phyloP scores from a whole-genome alignment of 2,329 filamentous ascomycete genomes.

The Colletotrichum camelliae region DNA sequence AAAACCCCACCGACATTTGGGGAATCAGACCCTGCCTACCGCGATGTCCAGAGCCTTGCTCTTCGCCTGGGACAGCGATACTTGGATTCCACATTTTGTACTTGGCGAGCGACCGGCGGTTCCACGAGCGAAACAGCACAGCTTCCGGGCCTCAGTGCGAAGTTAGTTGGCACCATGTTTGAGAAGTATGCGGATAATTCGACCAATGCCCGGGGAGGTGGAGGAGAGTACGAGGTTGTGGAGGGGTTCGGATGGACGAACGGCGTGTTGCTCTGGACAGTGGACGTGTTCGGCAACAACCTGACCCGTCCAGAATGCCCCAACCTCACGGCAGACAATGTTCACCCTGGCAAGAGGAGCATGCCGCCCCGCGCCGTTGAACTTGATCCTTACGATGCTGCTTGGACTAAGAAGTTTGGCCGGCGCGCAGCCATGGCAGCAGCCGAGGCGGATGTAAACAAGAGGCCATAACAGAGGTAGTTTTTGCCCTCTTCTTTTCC shows the following conservation, averaged over 20 bases:
- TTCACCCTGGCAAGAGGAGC: conserved; percentile 35
- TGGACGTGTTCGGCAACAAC: conserved; percentile 63
- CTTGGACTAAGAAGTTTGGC: conserved; percentile 54
- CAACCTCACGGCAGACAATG: conserved; percentile 48
- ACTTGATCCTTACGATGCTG: conserved; percentile 49
- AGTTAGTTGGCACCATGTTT: conserved; percentile 66
- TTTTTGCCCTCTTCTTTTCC: too few relatives aligned
- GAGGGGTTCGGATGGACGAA: conserved; percentile 77
- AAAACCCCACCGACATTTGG: conserved; percentile 64
- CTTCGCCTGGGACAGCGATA: conserved; percentile 68
- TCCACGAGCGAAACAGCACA: conserved; percentile 58
- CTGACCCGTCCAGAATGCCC: conserved; percentile 62
- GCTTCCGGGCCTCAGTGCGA: conserved; percentile 48
- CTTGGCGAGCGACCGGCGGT: conserved; percentile 72
- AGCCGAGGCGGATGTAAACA: not conserved
- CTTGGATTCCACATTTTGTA: conserved; percentile 72
- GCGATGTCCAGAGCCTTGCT: conserved; percentile 59
- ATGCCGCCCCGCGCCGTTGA: conserved; percentile 46
- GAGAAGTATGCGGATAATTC: conserved; percentile 71
- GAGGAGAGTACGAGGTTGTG: conserved; percentile 73
- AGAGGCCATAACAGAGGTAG: not conserved
- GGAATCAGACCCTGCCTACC: conserved; percentile 56
- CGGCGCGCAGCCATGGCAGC: not conserved
- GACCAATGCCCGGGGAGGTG: conserved; percentile 65
- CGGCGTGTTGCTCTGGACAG: conserved; percentile 70